Conservation (phyloP, 1,284 basidiomycete genomes). For the Ustilago loliicola region DNA sequence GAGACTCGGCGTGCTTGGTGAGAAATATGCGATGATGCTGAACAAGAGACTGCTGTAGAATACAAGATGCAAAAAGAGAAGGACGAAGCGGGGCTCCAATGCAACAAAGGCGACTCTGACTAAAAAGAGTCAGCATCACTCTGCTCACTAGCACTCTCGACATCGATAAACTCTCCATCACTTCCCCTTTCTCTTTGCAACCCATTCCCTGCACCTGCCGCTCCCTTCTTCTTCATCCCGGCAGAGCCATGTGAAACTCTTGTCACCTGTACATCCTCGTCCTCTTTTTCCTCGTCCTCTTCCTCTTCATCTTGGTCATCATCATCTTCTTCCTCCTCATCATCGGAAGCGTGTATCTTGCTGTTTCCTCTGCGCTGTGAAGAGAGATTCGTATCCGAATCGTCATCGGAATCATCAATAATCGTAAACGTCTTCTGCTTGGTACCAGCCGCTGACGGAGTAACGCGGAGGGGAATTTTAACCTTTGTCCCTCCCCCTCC, state of each 20-base stretch:
- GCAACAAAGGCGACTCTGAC: background rate
- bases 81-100: background rate
- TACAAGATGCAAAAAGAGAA: background rate
- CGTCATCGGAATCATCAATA: conserved; percentile 31
- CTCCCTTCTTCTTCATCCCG: conserved; percentile 14
- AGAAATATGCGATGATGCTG: too few relatives aligned
- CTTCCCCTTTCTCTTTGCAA: conserved; percentile 49
- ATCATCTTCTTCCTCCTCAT: conserved; percentile 35
- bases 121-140: conserved; percentile 53
- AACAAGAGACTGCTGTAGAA: background rate
- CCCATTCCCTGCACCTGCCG: background rate
- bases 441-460: conserved; percentile 2
- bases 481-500: conserved; percentile 17
- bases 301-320: conserved; percentile 30
- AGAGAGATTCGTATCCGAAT: conserved; percentile 20
- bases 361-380: background rate
- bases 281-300: conserved; percentile 25
- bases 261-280: conserved; percentile 35
- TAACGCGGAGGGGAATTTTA: conserved; percentile 21
- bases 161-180: conserved; percentile 55
- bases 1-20: background rate
- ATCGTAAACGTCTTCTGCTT: conserved; percentile 25
- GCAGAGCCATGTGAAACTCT: conserved; percentile 3
- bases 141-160: conserved; percentile 51
- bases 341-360: conserved; percentile 15